Evolutionary conservation across 805 yeast genomes (phyloP).

Genomic region (Hanseniaspora lachancei): DNA sequence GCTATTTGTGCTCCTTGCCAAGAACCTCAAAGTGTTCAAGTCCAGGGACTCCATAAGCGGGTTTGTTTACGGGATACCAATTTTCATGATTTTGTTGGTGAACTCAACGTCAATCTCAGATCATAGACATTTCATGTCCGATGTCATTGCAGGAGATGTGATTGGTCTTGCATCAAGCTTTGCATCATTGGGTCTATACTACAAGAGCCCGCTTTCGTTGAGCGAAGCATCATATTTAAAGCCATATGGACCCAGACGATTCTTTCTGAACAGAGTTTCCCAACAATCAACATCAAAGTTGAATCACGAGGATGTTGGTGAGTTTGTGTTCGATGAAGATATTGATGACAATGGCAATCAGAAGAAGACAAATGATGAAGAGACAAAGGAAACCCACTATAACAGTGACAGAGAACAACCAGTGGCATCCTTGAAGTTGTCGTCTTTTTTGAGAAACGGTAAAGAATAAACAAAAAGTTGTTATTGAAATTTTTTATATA

Average conservation of each 20-base stretch:
- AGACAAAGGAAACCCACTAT: neutral
- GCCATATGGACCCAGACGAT: conserved; percentile 1
- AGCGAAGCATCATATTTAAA: neutral
- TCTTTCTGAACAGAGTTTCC: neutral
- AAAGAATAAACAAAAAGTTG: neutral
- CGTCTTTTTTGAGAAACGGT: neutral
- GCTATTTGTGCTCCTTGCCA: conserved; percentile 1
- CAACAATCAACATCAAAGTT: neutral
- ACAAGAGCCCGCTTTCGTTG: neutral
- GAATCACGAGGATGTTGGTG: neutral
- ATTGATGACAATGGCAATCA: neutral
- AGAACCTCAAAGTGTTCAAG: conserved; percentile 8
- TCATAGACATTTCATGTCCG: conserved; percentile 11
- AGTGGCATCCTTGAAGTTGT: neutral
- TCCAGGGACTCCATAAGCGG: conserved; percentile 8
- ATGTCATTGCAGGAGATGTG: conserved; percentile 3
- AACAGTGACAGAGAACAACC: neutral
- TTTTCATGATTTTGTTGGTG: conserved; percentile 5
- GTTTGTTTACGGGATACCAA: conserved; percentile 3
- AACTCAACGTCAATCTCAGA: conserved; percentile 9
- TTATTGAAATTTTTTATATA: neutral
- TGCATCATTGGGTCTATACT: neutral
- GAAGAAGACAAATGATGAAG: neutral
- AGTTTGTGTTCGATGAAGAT: conserved; percentile 8
- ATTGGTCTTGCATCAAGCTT: conserved; percentile 5